Evolutionary conservation across 768 basidiomycete species (phyloP).

Genomic region (Pholiota microspora): DNA sequence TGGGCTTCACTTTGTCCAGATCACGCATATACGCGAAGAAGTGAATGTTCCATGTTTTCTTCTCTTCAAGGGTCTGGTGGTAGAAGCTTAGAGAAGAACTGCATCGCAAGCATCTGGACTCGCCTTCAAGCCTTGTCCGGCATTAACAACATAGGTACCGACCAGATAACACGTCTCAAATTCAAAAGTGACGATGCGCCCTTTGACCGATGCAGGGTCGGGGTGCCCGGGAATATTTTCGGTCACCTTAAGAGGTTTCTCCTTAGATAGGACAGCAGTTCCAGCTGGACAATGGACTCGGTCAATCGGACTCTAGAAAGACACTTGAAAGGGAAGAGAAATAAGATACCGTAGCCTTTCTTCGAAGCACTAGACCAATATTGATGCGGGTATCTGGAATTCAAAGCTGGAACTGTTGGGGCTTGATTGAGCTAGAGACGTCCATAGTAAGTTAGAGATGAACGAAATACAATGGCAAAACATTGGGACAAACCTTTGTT

Average conservation of each 20-base stretch:
- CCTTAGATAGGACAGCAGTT: conserved; percentile 77
- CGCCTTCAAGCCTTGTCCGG: conserved; percentile 75
- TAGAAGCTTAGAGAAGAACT: conserved; percentile 1
- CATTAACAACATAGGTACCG: conserved; percentile 84
- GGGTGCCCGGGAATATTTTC: conserved; percentile 77
- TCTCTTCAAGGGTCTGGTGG: conserved; percentile 67
- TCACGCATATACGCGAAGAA: conserved; percentile 72
- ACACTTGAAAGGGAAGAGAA: background rate
- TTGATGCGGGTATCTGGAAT: conserved; percentile 60
- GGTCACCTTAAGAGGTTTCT: conserved; percentile 63
- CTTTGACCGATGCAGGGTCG: conserved; percentile 59
- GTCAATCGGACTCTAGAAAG: background rate
- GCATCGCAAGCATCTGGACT: background rate
- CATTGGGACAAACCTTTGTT: conserved; percentile 58
- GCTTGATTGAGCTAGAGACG: conserved; percentile 62
- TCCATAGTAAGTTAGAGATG: conserved; percentile 4
- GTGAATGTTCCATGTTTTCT: conserved; percentile 77
- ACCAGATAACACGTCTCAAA: conserved; percentile 68
- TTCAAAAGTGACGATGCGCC: conserved; percentile 81
- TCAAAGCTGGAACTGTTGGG: conserved; percentile 58
- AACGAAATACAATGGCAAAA: background rate
- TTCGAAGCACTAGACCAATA: conserved; percentile 78
- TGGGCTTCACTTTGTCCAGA: conserved; percentile 75
- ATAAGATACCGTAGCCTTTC: conserved; percentile 69
- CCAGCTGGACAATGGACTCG: conserved; percentile 74